Evolutionary conservation across 2,329 filamentous ascomycete species (phyloP).

Genomic region (Claviceps sp.): DNA sequence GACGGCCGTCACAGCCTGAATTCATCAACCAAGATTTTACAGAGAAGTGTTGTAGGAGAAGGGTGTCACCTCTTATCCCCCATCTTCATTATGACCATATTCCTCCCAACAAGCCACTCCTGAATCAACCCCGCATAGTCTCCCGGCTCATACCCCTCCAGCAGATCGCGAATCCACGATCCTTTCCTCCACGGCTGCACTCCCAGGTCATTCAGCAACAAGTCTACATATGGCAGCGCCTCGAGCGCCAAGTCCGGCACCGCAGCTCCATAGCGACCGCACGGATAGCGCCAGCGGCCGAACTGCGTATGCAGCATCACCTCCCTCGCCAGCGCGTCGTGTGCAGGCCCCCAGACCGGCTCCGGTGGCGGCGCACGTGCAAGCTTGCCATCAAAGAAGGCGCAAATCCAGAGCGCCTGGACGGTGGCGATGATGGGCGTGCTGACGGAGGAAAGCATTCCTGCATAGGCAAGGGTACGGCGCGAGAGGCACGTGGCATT

Average conservation of each 20-base stretch:
- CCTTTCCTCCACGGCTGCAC: constrained; percentile 24
- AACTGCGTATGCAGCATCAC: constrained; percentile 54
- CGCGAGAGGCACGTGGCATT: neutral
- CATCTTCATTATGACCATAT: too few relatives aligned
- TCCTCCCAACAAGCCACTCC: neutral
- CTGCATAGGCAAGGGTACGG: neutral
- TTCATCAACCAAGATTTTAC: too few relatives aligned
- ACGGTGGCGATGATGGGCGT: neutral
- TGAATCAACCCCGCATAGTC: constrained; percentile 1
- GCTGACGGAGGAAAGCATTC: neutral
- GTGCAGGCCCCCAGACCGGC: neutral
- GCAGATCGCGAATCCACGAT: constrained; percentile 7
- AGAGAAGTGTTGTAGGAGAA: too few relatives aligned
- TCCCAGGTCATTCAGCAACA: constrained; percentile 52
- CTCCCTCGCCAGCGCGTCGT: constrained; percentile 33
- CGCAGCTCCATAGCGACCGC: constrained; percentile 43
- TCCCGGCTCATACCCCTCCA: constrained; percentile 7
- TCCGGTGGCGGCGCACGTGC: neutral
- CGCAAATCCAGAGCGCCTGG: constrained; percentile 1
- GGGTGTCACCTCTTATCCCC: too few relatives aligned
- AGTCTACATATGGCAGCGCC: constrained; percentile 24
- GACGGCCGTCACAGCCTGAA: too few relatives aligned
- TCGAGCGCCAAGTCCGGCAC: constrained; percentile 65
- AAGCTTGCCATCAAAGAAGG: constrained; percentile 2
- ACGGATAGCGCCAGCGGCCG: constrained; percentile 55